phyloP scores from a whole-genome alignment of 139 green algal genomes.

The Tetradesmus lagerheimii region DNA sequence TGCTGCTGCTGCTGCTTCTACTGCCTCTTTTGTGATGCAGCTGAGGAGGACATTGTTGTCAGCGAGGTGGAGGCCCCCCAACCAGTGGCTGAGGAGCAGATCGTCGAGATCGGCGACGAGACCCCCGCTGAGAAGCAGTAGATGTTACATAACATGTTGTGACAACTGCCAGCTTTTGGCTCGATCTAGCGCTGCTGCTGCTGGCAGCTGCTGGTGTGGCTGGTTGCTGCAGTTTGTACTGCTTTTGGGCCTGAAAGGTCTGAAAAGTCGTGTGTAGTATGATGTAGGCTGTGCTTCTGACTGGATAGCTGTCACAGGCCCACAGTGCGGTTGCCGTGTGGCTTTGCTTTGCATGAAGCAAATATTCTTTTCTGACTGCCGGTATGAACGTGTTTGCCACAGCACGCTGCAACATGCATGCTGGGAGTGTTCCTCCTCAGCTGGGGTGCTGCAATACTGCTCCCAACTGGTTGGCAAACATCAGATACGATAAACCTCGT shows the following conservation, averaged over 20 bases:
- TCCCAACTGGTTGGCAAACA: not conserved
- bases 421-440: not conserved
- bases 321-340: not conserved
- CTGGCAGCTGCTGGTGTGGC: not conserved
- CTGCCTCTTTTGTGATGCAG: not conserved
- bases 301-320: not conserved
- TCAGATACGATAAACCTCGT: not conserved
- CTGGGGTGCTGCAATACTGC: not conserved
- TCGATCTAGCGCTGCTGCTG: not conserved
- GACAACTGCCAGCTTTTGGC: not conserved
- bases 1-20: not conserved
- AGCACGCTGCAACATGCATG: not conserved
- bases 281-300: not conserved
- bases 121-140: not conserved
- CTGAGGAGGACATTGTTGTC: not conserved
- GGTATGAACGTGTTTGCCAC: not conserved
- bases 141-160: not conserved
- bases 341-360: slow-evolving; percentile 3
- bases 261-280: not conserved
- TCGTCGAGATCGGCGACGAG: not conserved
- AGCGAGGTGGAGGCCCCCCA: not conserved
- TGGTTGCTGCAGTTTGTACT: not conserved
- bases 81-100: not conserved
- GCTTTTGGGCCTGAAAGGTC: too few relatives aligned
- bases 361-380: not conserved